Base-by-base conservation (phyloP, 192 early-diverging fungal species). In the Dispira parvispora region DNA sequence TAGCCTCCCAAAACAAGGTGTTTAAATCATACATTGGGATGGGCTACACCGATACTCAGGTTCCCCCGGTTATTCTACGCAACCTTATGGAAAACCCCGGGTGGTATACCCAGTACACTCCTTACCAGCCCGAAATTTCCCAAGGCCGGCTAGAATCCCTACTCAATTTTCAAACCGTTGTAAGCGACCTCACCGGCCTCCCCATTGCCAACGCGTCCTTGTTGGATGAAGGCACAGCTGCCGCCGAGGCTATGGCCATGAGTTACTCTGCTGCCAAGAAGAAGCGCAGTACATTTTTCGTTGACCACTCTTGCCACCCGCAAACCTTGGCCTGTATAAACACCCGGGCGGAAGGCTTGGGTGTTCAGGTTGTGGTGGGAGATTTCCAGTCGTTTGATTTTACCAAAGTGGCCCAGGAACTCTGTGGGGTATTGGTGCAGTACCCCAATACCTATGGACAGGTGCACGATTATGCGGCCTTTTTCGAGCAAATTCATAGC, bases 101-200 rank as follows among this genome's bases (percentile, higher is more conserved):
- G 32, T 99, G 96, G 96, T 99, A 99, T 80, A 96, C 93, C 63
- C 91, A 92, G 85, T 99, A 99, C 75, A 97, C 94, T 45, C 96
- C 96, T 52, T 99, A 99, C 74, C 96, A 99, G 76, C 90, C 96
- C 21, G 96, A 99, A 79, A 99, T 99, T 68, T 83, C 96, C 57
- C 96, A 99, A 76, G 96, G 96, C 45, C 87, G 96, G 56, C 80
- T 99, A 4, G 96, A 99, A 75, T 92, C 92, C 18, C 81, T 99
- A 46, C 71, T 99, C 62, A 99, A 99, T 74, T 99, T 80, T 80
- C 96, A 99, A 75, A 99, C 96, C 5, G 91, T 97, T 80, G 86
- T 99, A 63, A 82, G 78, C 27, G 93, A 99, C 69, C 66, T 99
- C 21, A 96, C 96, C 0, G 94, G 96, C n/a, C 75, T 99, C 68